Percentiles rank a stretch among this genome's conserved stretches.
phyloP scores from a whole-genome alignment of 1,139 yeast species.

The Geotrichum restrictum region DNA sequence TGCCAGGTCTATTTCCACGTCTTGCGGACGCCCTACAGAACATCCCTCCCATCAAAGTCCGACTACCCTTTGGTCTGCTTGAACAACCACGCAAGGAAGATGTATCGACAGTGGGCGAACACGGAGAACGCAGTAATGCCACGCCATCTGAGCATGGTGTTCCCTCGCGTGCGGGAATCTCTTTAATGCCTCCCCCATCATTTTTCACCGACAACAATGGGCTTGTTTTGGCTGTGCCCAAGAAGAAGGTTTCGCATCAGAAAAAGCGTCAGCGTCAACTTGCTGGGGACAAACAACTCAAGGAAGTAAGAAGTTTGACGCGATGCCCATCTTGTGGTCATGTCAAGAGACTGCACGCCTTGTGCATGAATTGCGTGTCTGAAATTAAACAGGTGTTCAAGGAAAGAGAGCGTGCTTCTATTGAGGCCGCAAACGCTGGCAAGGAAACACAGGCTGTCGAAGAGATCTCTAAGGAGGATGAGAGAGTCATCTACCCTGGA shows the following conservation, averaged over 20 bases:
- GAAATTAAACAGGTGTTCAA: conserved; percentile 76
- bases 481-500: conserved; percentile 69
- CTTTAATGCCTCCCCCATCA: conserved; percentile 18
- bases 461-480: conserved; percentile 51
- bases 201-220: conserved; percentile 45
- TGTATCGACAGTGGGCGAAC: conserved; percentile 8
- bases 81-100: conserved; percentile 20
- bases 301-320: conserved; percentile 69
- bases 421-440: conserved; percentile 24
- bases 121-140: conserved; percentile 13
- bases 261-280: conserved; percentile 79
- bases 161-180: conserved; percentile 15
- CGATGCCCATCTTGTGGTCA: conserved; percentile 96
- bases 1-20: conserved; percentile 25
- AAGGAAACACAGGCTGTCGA: conserved; percentile 42
- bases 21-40: conserved; percentile 23
- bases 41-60: conserved; percentile 20
- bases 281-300: conserved; percentile 74
- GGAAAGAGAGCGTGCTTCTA: conserved; percentile 38
- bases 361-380: conserved; percentile 89
- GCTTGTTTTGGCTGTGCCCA: conserved; percentile 80
- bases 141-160: conserved; percentile 9
- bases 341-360: conserved; percentile 79
- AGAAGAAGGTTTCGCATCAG: conserved; percentile 83
- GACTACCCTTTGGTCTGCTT: conserved; percentile 22